Evolutionary conservation across 202 grass and related monocot genomes (phyloP), one percentile per base, ranked within the genome.

Genomic region (Hordeum pubiflorum): DNA sequence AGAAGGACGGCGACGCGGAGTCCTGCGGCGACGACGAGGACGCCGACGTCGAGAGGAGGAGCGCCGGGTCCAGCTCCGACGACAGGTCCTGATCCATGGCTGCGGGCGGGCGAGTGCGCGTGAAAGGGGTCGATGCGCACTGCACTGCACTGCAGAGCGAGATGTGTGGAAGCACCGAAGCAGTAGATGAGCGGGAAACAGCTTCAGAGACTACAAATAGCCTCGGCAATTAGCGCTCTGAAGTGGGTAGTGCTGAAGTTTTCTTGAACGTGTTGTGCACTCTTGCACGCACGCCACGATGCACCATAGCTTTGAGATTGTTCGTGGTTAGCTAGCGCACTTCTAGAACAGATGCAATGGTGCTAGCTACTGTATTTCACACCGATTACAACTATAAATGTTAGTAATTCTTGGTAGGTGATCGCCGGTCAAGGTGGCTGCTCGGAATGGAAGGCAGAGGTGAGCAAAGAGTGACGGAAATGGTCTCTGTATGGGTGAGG

Each of bases 61-160:
- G 60, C 65, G 83, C 67, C 37, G 87, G 83, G 58, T 89, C 83
- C 26, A 89, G 73, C 82, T 89, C 87, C 78, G 82, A 85, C 12
- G 87, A 89, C 29, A 85, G 58, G 66, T 85, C 72, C 65, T 89
- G 68, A 71, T 71, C 87, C 87, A 89, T 85, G 73, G 34, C 57
- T 14, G 4, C 44, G 6, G 2, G 23, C 17, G 3, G 9, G 37
- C 18, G 20, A n/a, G 63, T 40, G 43, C 13, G 64, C 37, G 37
- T 6, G 37, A 26, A 22, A 71, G 3, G 34, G 2, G 13, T 14
- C 3, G 39, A 72, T 32, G n/a, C n/a, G n/a, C n/a, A n/a, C n/a
- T n/a, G n/a, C n/a, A n/a, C n/a, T n/a, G n/a, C n/a, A n/a, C n/a
- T n/a, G n/a, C n/a, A n/a, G n/a, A n/a, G n/a, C n/a, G n/a, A n/a